phyloP scores from a whole-genome alignment of 2,329 filamentous ascomycete species.

The Leptographium procerum region DNA sequence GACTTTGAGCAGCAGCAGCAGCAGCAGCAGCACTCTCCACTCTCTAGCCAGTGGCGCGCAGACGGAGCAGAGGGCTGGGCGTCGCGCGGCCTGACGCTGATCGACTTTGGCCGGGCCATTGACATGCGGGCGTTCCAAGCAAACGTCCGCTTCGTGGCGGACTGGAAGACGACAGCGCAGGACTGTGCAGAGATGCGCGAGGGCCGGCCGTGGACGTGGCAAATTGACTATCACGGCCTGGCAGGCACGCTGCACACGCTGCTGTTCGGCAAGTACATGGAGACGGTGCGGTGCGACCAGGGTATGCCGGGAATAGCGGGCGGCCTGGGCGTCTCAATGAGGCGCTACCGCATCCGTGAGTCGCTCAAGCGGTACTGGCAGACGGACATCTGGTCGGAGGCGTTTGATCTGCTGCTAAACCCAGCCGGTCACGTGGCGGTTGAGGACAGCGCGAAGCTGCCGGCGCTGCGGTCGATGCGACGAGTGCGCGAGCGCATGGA shows the following conservation, averaged over 20 bases:
- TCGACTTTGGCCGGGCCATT: conserved; percentile 90
- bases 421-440: conserved; percentile 49
- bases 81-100: conserved; percentile 69
- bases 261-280: conserved; percentile 90
- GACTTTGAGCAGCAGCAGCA: conserved; percentile 29
- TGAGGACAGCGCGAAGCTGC: conserved; percentile 56
- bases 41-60: conserved; percentile 55
- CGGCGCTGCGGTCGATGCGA: conserved; percentile 60
- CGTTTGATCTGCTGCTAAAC: conserved; percentile 80
- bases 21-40: conserved; percentile 27
- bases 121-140: conserved; percentile 78
- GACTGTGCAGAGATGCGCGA: conserved; percentile 97
- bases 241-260: conserved; percentile 81
- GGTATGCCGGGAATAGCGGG: not conserved
- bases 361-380: conserved; percentile 93
- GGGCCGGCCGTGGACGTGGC: conserved; percentile 89
- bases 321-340: conserved; percentile 38
- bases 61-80: conserved; percentile 71
- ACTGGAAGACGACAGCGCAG: conserved; percentile 80
- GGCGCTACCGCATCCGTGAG: conserved; percentile 72
- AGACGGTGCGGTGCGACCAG: conserved; percentile 50
- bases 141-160: conserved; percentile 78
- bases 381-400: conserved; percentile 73
- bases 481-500: conserved; percentile 70
- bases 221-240: conserved; percentile 91